Base-by-base conservation (phyloP, 2,329 filamentous ascomycete genomes). In the Drechslerella stenobrocha region DNA sequence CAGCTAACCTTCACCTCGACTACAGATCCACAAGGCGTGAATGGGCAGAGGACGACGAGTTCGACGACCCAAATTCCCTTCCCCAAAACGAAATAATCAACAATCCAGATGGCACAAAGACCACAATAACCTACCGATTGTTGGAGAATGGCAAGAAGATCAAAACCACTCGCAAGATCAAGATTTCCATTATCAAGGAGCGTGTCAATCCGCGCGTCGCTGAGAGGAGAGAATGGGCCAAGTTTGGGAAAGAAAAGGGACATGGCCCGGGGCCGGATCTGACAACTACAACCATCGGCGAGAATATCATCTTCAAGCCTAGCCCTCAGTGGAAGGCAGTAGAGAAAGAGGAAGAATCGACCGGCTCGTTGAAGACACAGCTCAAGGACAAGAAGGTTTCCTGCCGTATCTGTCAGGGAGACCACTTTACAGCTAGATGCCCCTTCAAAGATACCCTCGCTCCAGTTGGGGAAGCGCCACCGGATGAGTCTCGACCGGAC, bases 321-420 rank as follows among this genome's bases (percentile, higher is more conserved):
- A 88, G 85, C 76, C 84, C 89, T 74, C 96, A 95, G 82, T 98
- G 90, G 91, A 92, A 91, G 81, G 86, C 88, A 75, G 89, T 89
- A 72, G 87, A 87, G 76, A 89, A 89, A 79, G 88, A 88, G 77
- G 83, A 84, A 79, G 84, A 85, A 76, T 79, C 83, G 75, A 87
- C 89, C 78, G 85, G 87, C 74, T 84, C 87, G 79, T 55, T 87
- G 80, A 88, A 88, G 80, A 84, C 87, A 76, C 87, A 89, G 80
- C 83, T 97, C 75, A 95, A 93, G 84, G 91, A 96, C 81, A 96
- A 96, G 85, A 95, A 96, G 82, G 95, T 98, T 82, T 97, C 97
- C 84, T 98, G 93, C 80, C 88, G 93, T 83, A 97, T 98, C 77
- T 98, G 93, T 81, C 89, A 87, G 77, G 93, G 92, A 76, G 93